Evolutionary conservation across 1,284 basidiomycete species (phyloP).

Genomic region (Cryptococcus hybrid): DNA sequence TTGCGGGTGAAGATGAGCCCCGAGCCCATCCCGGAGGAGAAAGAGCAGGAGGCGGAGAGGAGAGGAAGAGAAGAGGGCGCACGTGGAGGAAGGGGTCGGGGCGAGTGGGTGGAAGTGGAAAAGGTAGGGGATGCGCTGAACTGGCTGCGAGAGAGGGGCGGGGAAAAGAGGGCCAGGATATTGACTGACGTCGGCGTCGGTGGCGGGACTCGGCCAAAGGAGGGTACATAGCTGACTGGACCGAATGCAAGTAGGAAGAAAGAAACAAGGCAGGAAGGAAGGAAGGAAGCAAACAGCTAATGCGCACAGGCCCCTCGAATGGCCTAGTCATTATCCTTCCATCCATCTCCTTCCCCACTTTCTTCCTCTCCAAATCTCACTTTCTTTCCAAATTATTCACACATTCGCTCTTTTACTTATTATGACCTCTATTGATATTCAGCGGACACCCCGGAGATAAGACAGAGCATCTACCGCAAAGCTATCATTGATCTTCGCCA

Average conservation of each 20-base stretch:
- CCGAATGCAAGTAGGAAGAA: too few species aligned
- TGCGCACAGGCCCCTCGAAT: neutral
- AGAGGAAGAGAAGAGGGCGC: constrained; percentile 26
- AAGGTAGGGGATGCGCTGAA: constrained; percentile 68
- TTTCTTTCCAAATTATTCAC: neutral
- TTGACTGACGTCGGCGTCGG: constrained; percentile 68
- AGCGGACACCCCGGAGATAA: neutral
- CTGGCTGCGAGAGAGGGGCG: constrained; percentile 56
- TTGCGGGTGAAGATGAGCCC: constrained; percentile 59
- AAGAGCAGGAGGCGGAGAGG: constrained; percentile 30
- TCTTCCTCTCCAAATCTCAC: neutral
- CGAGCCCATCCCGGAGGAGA: constrained; percentile 18
- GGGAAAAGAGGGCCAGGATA: constrained; percentile 57
- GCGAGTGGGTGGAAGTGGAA: constrained; percentile 58
- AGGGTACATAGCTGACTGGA: too few species aligned
- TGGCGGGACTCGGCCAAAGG: neutral
- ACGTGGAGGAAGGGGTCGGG: constrained; percentile 36
- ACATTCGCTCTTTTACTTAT: neutral
- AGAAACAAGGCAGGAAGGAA: too few species aligned
- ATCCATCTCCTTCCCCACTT: neutral
- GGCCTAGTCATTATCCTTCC: neutral
- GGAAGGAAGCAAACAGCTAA: neutral
- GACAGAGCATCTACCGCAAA: constrained; percentile 3
- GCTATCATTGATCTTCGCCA: neutral
- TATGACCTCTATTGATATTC: neutral